Conservation (phyloP, 345 rosid species). For the Turnera subulata region DNA sequence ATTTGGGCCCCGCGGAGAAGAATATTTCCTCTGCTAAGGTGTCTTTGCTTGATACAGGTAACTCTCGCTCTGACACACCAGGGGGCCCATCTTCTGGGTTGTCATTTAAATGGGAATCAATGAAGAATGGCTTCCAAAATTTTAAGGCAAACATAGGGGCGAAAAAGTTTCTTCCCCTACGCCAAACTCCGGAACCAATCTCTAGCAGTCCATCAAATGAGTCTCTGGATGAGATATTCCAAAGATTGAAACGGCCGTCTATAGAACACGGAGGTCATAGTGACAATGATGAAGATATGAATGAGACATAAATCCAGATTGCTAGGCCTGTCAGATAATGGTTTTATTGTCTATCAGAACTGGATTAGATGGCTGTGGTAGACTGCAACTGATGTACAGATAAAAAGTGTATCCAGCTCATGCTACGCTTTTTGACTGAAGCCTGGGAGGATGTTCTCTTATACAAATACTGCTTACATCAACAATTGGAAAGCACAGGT, state of each 20-base stretch:
- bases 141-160: conserved; percentile 76
- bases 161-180: conserved; percentile 61
- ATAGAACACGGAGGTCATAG: conserved; percentile 31
- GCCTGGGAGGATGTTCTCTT: conserved; percentile 7
- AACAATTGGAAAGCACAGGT: conserved; percentile 6
- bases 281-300: conserved; percentile 33
- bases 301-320: conserved; percentile 11
- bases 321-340: conserved; percentile 26
- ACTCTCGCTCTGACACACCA: conserved; percentile 21
- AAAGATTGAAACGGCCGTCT: conserved; percentile 73
- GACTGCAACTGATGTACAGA: conserved; percentile 27
- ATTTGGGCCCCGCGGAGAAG: conserved; percentile 45
- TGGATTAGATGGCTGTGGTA: conserved; percentile 1
- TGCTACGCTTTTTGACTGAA: background rate
- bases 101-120: conserved; percentile 71
- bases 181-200: conserved; percentile 47
- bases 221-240: conserved; percentile 82
- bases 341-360: conserved; percentile 10
- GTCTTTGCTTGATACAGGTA: conserved; percentile 59
- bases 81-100: conserved; percentile 50
- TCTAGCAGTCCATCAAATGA: conserved; percentile 45
- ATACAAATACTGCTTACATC: conserved; percentile 1
- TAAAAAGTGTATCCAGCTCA: conserved; percentile 1
- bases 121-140: conserved; percentile 80
- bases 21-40: conserved; percentile 70